Percentiles rank a stretch among this genome's conserved stretches.
Evolutionary conservation across 2,329 filamentous ascomycete species (phyloP).

Genomic region (Cryphonectria radicalis): DNA sequence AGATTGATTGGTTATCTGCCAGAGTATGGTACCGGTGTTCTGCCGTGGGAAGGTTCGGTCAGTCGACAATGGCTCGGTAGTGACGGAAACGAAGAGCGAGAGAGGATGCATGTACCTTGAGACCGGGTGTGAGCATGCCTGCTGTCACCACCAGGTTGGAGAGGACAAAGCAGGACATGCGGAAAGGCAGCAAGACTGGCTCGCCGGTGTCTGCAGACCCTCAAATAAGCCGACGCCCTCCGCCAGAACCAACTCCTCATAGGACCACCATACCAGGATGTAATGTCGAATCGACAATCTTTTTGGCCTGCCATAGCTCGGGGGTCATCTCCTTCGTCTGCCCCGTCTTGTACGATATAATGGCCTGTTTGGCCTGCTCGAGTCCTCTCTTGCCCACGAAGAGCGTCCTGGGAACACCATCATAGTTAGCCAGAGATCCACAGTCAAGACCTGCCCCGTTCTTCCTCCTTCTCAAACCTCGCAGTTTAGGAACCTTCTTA

Average conservation of each 20-base stretch:
- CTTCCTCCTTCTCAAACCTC: neutral
- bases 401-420: conserved; percentile 67
- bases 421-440: neutral
- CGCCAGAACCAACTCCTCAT: conserved; percentile 3
- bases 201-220: conserved; percentile 76
- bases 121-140: conserved; percentile 92
- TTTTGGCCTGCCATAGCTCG: conserved; percentile 94
- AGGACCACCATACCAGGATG: conserved; percentile 74
- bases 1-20: conserved; percentile 97
- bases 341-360: conserved; percentile 86
- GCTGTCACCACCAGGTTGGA: conserved; percentile 94
- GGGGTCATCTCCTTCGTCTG: conserved; percentile 80
- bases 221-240: conserved; percentile 22
- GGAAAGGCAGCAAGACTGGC: conserved; percentile 90
- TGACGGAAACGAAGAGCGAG: neutral
- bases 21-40: conserved; percentile 84
- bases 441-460: neutral
- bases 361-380: conserved; percentile 80
- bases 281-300: conserved; percentile 93
- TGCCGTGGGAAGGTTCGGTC: conserved; percentile 37
- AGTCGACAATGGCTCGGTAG: neutral
- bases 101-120: conserved; percentile 60
- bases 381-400: conserved; percentile 78
- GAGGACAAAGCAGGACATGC: conserved; percentile 95
- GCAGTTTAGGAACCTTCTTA: neutral